Evolutionary conservation across 2,329 filamentous ascomycete genomes (phyloP), one percentile per base, ranked within the genome.

Genomic region (Canariomyces notabilis): DNA sequence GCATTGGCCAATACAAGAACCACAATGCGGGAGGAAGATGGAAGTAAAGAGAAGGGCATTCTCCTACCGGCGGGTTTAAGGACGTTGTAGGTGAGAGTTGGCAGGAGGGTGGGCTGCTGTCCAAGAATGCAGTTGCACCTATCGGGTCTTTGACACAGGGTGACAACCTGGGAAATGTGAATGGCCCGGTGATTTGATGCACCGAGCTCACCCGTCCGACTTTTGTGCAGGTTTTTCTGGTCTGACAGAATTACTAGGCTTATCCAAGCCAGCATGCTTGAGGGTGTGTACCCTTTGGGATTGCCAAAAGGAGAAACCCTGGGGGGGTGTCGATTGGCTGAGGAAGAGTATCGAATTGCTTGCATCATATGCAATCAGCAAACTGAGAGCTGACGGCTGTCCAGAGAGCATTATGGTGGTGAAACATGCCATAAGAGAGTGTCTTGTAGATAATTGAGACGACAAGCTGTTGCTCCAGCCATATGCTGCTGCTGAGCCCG

Each of bases 301-400:
- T 50, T 51, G 41, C 50, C 45, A 32, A 50, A 52, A 50, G 21
- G 31, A 43, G 47, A 39, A 37, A n/a, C 22, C 12, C 51, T 42
- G 43, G 21, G 11, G 34, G n/a, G 11, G 15, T 21, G 20, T 33
- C 20, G 12, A 53, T 45, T 49, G 43, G 37, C 20, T 23, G 23
- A 34, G 5, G n/a, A n/a, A 34, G 12, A 8, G 19, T 31, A 39
- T 46, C 47, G 37, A 37, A 22, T 41, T 41, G 42, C 36, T 16
- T 37, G 35, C 18, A 31, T 36, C 40, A 42, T 36, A 44, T 46
- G 33, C 31, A 33, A 22, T 46, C 37, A 36, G 44, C 44, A 37
- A 42, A 29, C 26, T 12, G 26, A 29, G 14, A 8, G 8, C 7
- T 29, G 26, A 29, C 14, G 8, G 26, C 9, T 11, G 26, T 29